These are phyloP conservation scores for Stromatinia cepivora DNA, from an alignment of 2,329 filamentous ascomycete species.

Conservation along the genomic window DNA sequence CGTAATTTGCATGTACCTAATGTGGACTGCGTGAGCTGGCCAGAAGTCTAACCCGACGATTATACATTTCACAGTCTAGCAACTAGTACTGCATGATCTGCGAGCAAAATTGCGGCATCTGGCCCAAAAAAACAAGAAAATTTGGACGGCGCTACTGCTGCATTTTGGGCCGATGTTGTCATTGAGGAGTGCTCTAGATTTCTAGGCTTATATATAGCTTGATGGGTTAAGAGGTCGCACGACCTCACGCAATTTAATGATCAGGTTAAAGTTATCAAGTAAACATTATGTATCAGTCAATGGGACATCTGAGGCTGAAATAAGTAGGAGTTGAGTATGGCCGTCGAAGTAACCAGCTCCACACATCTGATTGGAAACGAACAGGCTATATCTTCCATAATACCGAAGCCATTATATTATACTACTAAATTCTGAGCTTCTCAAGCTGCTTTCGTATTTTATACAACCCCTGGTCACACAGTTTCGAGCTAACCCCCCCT, in stretches of 20 bases:
- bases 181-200: not conserved
- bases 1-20: not conserved
- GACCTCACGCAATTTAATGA: not conserved
- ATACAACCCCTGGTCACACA: not conserved
- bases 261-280: not conserved
- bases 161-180: too few species aligned
- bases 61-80: not conserved
- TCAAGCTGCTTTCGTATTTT: not conserved
- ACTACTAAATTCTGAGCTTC: not conserved
- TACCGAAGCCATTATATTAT: not conserved
- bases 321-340: too few species aligned
- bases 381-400: not conserved
- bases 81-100: not conserved
- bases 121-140: not conserved
- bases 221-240: not conserved
- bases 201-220: not conserved
- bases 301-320: too few species aligned
- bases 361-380: not conserved
- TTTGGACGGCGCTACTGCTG: not conserved
- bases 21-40: not conserved
- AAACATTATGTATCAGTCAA: not conserved
- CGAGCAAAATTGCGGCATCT: not conserved
- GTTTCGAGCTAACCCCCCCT: constrained; percentile 9
- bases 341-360: too few species aligned
- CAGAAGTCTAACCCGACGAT: not conserved